Conservation (phyloP, 495 filamentous ascomycete genomes). For the Aspergillus conjunctus region DNA sequence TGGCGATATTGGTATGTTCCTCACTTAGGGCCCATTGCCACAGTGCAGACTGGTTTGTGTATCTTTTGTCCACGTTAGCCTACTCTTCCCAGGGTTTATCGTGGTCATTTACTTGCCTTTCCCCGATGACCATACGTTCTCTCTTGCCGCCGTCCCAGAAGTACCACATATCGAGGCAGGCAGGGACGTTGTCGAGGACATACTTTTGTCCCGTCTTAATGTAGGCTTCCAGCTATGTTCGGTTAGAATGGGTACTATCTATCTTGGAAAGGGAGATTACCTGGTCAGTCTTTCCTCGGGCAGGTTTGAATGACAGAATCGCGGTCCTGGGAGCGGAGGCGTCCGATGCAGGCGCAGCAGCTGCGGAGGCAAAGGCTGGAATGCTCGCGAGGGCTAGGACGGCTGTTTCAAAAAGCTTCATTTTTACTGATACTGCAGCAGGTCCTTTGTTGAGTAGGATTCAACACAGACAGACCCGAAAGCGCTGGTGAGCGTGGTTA, state of each 20-base stretch:
- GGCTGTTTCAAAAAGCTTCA: too few species aligned
- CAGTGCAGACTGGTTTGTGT: neutral
- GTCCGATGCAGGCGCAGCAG: neutral
- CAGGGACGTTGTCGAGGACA: neutral
- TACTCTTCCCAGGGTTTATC: neutral
- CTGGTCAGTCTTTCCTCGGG: neutral
- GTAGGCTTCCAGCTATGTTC: neutral
- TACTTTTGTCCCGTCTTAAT: neutral
- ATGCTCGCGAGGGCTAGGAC: too few species aligned
- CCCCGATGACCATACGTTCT: neutral
- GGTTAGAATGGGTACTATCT: neutral
- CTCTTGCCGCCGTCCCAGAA: neutral
- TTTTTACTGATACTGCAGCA: too few species aligned
- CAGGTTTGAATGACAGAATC: neutral
- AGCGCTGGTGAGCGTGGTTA: too few species aligned
- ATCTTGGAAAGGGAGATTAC: neutral
- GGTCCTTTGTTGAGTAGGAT: too few species aligned
- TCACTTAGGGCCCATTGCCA: neutral
- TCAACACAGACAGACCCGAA: too few species aligned
- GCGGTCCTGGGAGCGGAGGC: neutral
- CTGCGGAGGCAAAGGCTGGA: too few species aligned
- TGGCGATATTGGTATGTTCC: neutral
- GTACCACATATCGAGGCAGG: slow-evolving; percentile 6
- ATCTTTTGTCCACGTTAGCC: neutral
- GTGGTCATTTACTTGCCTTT: neutral